phyloP scores from a whole-genome alignment of 73 alveolate species.

The Stentor roeselii region DNA sequence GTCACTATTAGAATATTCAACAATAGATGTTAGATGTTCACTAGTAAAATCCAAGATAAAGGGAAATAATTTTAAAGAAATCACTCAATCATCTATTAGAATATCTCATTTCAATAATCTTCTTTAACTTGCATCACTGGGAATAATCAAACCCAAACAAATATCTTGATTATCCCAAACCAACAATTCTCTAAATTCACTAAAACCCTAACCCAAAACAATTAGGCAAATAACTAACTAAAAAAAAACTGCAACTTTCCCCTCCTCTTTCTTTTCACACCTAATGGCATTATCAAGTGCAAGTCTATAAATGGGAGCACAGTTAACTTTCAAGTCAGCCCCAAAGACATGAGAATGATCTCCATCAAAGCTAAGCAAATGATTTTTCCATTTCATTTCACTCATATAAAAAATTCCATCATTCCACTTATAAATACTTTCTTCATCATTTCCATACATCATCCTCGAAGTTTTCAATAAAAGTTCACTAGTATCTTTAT shows the following conservation, averaged over 20 bases:
- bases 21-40: no score
- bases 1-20: no score
- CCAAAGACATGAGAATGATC: slow-evolving; percentile 9
- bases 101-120: no score
- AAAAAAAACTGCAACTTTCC: not conserved
- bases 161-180: no score
- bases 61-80: no score
- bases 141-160: no score
- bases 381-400: slow-evolving; percentile 9
- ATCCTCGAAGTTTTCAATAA: not conserved
- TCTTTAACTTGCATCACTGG: no score
- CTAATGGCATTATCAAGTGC: not conserved
- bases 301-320: slow-evolving; percentile 23
- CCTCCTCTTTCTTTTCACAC: not conserved
- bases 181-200: no score
- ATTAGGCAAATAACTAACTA: no score
- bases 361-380: slow-evolving; percentile 7
- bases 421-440: not conserved
- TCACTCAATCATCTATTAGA: no score
- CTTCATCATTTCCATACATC: not conserved
- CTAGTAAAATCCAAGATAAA: no score
- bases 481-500: not conserved
- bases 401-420: slow-evolving; percentile 3
- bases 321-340: not conserved
- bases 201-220: no score